Base-by-base conservation (phyloP, 2,329 filamentous ascomycete genomes). In the Plectosphaerella cucumerina region DNA sequence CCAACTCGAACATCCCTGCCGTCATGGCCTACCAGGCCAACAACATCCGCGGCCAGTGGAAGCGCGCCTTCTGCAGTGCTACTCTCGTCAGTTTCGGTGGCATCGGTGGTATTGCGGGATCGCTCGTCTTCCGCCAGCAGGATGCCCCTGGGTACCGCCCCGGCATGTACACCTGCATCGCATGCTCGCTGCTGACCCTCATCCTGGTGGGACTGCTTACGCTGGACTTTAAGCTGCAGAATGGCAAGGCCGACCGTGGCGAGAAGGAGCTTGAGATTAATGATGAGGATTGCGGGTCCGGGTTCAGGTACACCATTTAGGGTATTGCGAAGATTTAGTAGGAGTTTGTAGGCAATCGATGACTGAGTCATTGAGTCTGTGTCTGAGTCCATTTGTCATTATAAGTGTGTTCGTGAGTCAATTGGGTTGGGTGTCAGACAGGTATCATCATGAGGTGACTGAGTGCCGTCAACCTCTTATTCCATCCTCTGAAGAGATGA, bases 11-110 rank as follows among this genome's bases (percentile, higher is more conserved):
- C 64, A 76, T 93, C 5, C 90, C 90, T 0, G 76, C 83, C 2
- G 75, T 82, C 44, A 82, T 95, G 73, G 80, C 88, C 0, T 94
- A 90, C 71, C 89, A 93, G 71, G 88, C 89, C 41, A 94, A 93
- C 70, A 95, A 95, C 68, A 86, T 95, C 62, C 84, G 88, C 49
- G 90, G 89, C 0, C 89, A 94, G 70, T 95, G 89, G 89, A 95
- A 93, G 72, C 82, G 90, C 45, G 89, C 89, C 1, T 85, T 94
- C 58, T 86, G 83, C 65, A 88, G 83, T 53, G 87, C 89, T 3
- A 86, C 85, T 0, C 77, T 93, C 2, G 86, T 94, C 4, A 87
- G 86, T 1, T 82, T 88, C 47, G 89, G 89, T 8, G 89, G 87
- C 3, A 73, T 95, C 22, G 90, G 90, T 35, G 89, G 90, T 33